Percentiles rank a stretch among this genome's conserved stretches.
These are phyloP conservation scores for Stagonosporopsis chrysanthemi DNA, from an alignment of 2,329 filamentous ascomycete genomes.

Conservation along the genomic window DNA sequence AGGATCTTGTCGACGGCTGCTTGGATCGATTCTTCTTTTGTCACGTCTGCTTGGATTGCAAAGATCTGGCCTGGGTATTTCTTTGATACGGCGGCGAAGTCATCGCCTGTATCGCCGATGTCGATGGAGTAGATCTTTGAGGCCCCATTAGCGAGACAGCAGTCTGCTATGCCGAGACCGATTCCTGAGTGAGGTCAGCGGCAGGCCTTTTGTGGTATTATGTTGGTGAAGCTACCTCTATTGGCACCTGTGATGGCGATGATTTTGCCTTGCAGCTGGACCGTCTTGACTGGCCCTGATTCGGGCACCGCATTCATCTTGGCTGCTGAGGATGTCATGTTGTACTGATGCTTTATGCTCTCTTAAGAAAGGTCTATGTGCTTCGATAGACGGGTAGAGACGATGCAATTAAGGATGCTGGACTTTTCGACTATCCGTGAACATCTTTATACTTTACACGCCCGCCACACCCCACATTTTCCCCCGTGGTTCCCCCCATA, in stretches of 20 bases:
- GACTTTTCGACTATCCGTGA: background rate
- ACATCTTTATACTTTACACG: constrained; percentile 7
- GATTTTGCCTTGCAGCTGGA: constrained; percentile 38
- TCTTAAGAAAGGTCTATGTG: background rate
- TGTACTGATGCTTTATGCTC: background rate
- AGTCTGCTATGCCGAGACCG: constrained; percentile 57
- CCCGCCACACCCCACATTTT: constrained; percentile 3
- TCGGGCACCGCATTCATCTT: constrained; percentile 18
- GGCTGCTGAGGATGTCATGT: constrained; percentile 26
- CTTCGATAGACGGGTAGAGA: background rate
- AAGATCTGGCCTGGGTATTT: constrained; percentile 53
- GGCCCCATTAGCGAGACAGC: constrained; percentile 57
- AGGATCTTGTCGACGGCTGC: constrained; percentile 57
- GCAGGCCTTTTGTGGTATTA: too few species aligned
- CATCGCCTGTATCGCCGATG: constrained; percentile 53
- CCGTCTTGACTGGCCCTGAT: constrained; percentile 31
- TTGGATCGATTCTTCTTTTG: constrained; percentile 55
- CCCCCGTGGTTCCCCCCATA: constrained; percentile 9
- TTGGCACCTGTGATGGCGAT: constrained; percentile 43
- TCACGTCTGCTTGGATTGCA: constrained; percentile 57
- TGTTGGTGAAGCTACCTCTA: constrained; percentile 20
- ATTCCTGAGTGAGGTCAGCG: constrained; percentile 40
- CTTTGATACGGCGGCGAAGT: constrained; percentile 50
- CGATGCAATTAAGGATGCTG: background rate
- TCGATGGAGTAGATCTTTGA: constrained; percentile 57